These are phyloP conservation scores for Tylopilus rubrobrunneus DNA, from an alignment of 768 basidiomycete genomes.

Conservation along the genomic window DNA sequence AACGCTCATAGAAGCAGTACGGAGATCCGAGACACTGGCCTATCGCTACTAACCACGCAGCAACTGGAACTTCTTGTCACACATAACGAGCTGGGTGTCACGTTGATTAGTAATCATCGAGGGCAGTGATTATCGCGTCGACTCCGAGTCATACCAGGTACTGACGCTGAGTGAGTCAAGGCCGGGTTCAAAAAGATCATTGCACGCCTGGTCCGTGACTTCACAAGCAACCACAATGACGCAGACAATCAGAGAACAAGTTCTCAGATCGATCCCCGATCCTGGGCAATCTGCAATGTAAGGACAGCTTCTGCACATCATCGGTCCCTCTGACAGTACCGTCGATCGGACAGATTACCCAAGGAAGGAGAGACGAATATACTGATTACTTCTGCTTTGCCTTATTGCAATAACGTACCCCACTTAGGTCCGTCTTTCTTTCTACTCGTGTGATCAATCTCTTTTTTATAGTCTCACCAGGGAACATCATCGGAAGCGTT, in stretches of 20 bases:
- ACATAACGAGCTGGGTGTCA: not conserved
- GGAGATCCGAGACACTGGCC: not conserved
- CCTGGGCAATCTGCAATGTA: conserved; percentile 54
- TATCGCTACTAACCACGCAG: not conserved
- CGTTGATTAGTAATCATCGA: conserved; percentile 14
- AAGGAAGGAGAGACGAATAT: conserved; percentile 84
- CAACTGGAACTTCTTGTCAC: too few species aligned
- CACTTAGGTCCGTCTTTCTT: conserved; percentile 67
- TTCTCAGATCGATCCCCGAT: conserved; percentile 48
- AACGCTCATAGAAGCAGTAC: not conserved
- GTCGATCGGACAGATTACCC: conserved; percentile 49
- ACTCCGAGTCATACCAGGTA: not conserved
- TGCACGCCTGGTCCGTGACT: not conserved
- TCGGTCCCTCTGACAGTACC: not conserved
- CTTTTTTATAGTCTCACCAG: conserved; percentile 30
- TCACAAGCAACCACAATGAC: conserved; percentile 34
- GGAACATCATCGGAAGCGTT: conserved; percentile 93
- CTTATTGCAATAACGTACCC: conserved; percentile 96
- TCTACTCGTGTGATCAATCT: conserved; percentile 5
- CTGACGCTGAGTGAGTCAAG: conserved; percentile 6
- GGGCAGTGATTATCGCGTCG: not conserved
- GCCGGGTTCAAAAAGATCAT: not conserved
- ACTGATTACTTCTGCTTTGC: conserved; percentile 91
- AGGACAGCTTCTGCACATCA: conserved; percentile 1
- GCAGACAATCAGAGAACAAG: conserved; percentile 51